Base-by-base conservation (phyloP, 805 yeast species). In the Saturnispora serradocipensis region DNA sequence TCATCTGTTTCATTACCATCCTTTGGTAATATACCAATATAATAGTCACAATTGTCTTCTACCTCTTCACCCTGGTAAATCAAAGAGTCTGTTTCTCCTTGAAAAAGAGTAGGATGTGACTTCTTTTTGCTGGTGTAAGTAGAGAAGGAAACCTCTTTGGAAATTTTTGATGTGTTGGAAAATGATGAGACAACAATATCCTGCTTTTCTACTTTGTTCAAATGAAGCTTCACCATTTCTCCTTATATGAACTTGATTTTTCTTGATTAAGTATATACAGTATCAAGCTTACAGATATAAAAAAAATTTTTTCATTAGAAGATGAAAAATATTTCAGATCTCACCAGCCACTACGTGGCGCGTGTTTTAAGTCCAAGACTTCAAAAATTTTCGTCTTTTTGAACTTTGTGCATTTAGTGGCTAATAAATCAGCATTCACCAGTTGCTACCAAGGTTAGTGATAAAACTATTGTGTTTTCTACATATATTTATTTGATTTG, bases 21-120 rank as follows among this genome's bases (percentile, higher is more conserved):
- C 2, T 87, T 82, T 63, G 90, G 95, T 61, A 81, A 87, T 5
- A 88, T 73, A 2, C 91, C 97, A 49, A 91, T 72, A 46, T 84
- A 78, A 67, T 88, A 90, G 46, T 77, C 72, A 34, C 65, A 70
- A 13, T 44, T n/a, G n/a, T 68, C 62, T 35, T 72, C 72, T 6
- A 55, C 28, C 43, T 74, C 71, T 7, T 66, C 57, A 7, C 95
- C 96, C 53, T 81, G 82, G 64, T 86, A 91, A 58, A 81, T 89
- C 52, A 90, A 70, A 25, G 77, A 75, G 5, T 77, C 81, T 57
- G 77, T 82, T 63, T 88, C 93, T 25, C 97, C 97, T 62, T 87
- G 96, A 44, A 88, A 63, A 16, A 81, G 62, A 52, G 72, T 73
- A 38, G 54, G 36, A 34, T 39, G 45, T 53, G 51, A 18, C 52